phyloP scores from a whole-genome alignment of 257 asterid genomes.

The Lavandula angustifolia region DNA sequence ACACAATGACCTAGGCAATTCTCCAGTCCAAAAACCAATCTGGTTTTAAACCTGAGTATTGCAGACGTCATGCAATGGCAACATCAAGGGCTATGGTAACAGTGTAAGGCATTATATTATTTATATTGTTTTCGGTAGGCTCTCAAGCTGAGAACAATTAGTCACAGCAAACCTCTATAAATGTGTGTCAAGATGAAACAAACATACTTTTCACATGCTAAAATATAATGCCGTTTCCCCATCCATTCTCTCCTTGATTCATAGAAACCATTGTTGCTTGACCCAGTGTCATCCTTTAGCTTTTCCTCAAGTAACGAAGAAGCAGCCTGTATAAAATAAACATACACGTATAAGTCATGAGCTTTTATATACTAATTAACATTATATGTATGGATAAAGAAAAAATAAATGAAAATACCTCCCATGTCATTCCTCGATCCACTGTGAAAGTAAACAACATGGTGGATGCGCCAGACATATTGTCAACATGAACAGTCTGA shows the following conservation, averaged over 20 bases:
- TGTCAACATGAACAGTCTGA: slow-evolving; percentile 95
- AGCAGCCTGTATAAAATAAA: slow-evolving; percentile 62
- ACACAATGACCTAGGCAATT: not conserved
- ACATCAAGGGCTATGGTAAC: slow-evolving; percentile 12
- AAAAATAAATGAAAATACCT: slow-evolving; percentile 49
- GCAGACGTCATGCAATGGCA: slow-evolving; percentile 8
- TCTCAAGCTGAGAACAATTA: not conserved
- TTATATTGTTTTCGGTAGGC: not conserved
- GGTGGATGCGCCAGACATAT: slow-evolving; percentile 91
- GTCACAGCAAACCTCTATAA: too few relatives aligned
- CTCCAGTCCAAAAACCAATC: not conserved
- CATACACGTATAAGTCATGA: slow-evolving; percentile 5
- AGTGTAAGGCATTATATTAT: slow-evolving; percentile 3
- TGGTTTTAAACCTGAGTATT: not conserved
- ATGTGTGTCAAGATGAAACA: not conserved
- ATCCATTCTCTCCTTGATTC: slow-evolving; percentile 97
- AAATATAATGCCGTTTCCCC: slow-evolving; percentile 82
- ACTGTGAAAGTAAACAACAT: slow-evolving; percentile 79
- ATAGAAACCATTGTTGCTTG: slow-evolving; percentile 72
- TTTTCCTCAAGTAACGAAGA: slow-evolving; percentile 76
- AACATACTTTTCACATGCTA: slow-evolving; percentile 82
- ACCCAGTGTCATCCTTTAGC: slow-evolving; percentile 67
- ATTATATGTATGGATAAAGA: too few relatives aligned
- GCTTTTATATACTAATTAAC: slow-evolving; percentile 11
- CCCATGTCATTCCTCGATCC: slow-evolving; percentile 95